These are phyloP conservation scores for Arctium minus DNA, from an alignment of 129 eudicot species.

Conservation along the genomic window DNA sequence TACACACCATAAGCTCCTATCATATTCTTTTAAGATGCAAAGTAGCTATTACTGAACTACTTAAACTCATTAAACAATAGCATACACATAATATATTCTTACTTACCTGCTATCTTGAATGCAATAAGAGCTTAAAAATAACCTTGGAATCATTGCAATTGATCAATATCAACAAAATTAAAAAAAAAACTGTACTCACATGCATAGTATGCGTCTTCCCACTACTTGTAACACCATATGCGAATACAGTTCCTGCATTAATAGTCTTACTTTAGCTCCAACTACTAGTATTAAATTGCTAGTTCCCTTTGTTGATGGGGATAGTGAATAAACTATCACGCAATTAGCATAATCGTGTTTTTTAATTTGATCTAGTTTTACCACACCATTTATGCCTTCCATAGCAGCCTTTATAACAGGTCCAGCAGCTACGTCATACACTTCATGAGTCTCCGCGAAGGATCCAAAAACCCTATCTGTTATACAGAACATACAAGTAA, in stretches of 20 bases:
- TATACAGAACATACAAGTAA: conserved; percentile 6
- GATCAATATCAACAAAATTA: not conserved
- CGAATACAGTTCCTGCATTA: conserved; percentile 92
- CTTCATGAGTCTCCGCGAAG: conserved; percentile 72
- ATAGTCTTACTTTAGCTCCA: conserved; percentile 18
- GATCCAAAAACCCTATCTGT: conserved; percentile 92
- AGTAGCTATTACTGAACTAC: not conserved
- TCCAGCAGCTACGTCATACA: conserved; percentile 92
- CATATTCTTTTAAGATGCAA: not conserved
- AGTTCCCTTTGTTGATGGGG: not conserved
- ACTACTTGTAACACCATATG: conserved; percentile 99
- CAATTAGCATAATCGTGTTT: not conserved
- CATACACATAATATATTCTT: not conserved
- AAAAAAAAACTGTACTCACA: conserved; percentile 50
- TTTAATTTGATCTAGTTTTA: conserved; percentile 13
- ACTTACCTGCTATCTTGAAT: not conserved
- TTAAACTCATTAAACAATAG: not conserved
- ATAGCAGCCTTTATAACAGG: conserved; percentile 96
- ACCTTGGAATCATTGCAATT: not conserved
- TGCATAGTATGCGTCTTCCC: conserved; percentile 99
- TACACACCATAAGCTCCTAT: not conserved
- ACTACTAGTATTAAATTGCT: not conserved
- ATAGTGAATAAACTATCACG: not conserved
- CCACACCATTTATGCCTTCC: conserved; percentile 95
- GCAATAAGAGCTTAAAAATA: conserved; percentile 3